Evolutionary conservation across 257 asterid genomes (phyloP), one percentile per base, ranked within the genome.

Genomic region (Solanum paucissectum): DNA sequence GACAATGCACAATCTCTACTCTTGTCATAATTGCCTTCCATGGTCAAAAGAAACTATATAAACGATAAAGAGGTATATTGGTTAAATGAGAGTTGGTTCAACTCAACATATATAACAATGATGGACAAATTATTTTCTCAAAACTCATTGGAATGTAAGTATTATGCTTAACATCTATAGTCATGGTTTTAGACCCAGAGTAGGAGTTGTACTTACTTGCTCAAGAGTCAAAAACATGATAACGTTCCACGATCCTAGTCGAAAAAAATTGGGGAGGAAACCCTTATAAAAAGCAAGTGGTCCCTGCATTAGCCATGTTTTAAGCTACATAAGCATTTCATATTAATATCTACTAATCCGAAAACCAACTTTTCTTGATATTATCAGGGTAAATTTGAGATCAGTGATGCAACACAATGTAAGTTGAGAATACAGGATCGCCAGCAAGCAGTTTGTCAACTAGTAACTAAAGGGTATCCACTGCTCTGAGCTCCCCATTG

Each of bases 201-300:
- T 60, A 81, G 90, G 90, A 69, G 84, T 20, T 87, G 81, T 58
- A 42, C 98, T 94, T 92, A 94, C 98, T 88, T 92, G 94, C 90
- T 96, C 99, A 32, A 95, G 87, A 46, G 93, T 93, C 92, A 95
- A 91, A 90, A 95, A 96, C 98, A 96, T 96, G 92, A 96, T 92
- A 76, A 92, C 98, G 76, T 96, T 96, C 98, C 98, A 95, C 38
- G 93, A 88, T 72, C 99, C 99, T 58, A 96, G 92, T 81, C 99
- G 97, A 14, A 90, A 91, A 77, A 94, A 94, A 90, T 95, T 96
- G 77, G 96, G 98, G 71, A 96, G 87, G 93, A 96, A 96, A 37
- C 99, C 99, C 92, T 96, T 95, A 91, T 96, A 96, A 84, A 96
- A 94, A 83, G 99, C 98, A 32, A 90, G 82, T 74, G 92, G 87